These are phyloP conservation scores for Arthrobotrys iridis DNA, from an alignment of 2,329 filamentous ascomycete genomes.

Conservation along the genomic window DNA sequence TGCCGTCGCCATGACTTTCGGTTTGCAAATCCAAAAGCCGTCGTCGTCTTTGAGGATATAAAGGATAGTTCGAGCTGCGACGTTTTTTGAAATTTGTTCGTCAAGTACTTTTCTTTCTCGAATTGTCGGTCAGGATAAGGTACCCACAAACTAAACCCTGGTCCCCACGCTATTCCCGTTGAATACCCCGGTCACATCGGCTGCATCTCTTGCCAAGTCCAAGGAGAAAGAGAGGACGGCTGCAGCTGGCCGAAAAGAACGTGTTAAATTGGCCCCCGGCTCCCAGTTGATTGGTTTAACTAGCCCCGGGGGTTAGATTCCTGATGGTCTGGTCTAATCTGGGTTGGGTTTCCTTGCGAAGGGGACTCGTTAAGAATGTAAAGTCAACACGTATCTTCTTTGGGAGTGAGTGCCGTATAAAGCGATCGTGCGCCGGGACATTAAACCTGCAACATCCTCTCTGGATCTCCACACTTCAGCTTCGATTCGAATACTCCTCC, in stretches of 20 bases:
- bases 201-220: background rate
- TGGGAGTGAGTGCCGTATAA: constrained; percentile 18
- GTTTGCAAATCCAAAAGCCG: no score
- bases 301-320: no score
- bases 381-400: constrained; percentile 54
- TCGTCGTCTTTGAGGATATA: no score
- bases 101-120: no score
- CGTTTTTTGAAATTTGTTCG: no score
- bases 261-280: constrained; percentile 20
- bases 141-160: background rate
- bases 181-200: constrained; percentile 3
- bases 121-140: background rate
- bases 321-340: no score
- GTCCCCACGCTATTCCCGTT: background rate
- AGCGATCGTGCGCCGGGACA: background rate
- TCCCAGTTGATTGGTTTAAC: background rate
- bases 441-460: no score
- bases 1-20: constrained; percentile 41
- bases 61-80: no score
- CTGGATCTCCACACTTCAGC: background rate
- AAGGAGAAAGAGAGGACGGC: constrained; percentile 2
- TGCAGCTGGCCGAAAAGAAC: background rate
- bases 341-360: constrained; percentile 25
- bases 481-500: background rate
- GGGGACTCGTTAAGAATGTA: background rate